Base-by-base conservation (phyloP, 2,329 filamentous ascomycete species). In the Paraconiothyrium brasiliense region DNA sequence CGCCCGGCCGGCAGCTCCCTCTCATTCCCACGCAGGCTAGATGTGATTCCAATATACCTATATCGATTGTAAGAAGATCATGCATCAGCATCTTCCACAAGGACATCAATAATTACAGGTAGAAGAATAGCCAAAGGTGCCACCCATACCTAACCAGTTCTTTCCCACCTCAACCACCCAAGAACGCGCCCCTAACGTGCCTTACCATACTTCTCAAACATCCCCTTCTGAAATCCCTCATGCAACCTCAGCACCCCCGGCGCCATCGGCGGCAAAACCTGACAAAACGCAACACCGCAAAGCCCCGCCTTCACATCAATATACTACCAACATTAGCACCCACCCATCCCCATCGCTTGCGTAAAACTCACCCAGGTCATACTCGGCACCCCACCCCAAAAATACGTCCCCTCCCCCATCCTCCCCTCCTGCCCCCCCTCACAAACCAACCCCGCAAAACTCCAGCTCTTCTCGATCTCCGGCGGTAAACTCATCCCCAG, bases 211-310 rank as follows among this genome's bases (percentile, higher is more conserved):
- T 49, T 44, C 48, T 48, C 22, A 44, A 50, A 63, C 6, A 63
- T 62, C 4, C 22, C 64, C 22, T 46, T 61, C 30, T 62, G 46
- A 34, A 65, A 63, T 30, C 49, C 9, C 34, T 58, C 56, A 34
- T 59, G 64, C 11, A 65, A 54, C 10, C 37, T 35, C 54, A 63
- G 9, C 7, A 63, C 51, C 22, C 48, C 27, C 10, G 62, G 61
- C n/a, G 37, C 58, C 61, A 67, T 67, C 16, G 61, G 63, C 3
- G 61, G 59, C 13, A 67, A 35, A 43, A 64, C 44, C 47, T 67
- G 59, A 39, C 59, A 59, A 27, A 63, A 58, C 13, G 63, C 63
- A 11, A 64, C 54, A n/a, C 61, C 61, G 46, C 63, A 67, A 4
- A 63, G 30, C 20, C 61, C 65, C 13, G 57, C 59, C 43, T 61